Evolutionary conservation across 768 basidiomycete species (phyloP), one percentile per base, ranked within the genome.

Genomic region (Suillus americanus): DNA sequence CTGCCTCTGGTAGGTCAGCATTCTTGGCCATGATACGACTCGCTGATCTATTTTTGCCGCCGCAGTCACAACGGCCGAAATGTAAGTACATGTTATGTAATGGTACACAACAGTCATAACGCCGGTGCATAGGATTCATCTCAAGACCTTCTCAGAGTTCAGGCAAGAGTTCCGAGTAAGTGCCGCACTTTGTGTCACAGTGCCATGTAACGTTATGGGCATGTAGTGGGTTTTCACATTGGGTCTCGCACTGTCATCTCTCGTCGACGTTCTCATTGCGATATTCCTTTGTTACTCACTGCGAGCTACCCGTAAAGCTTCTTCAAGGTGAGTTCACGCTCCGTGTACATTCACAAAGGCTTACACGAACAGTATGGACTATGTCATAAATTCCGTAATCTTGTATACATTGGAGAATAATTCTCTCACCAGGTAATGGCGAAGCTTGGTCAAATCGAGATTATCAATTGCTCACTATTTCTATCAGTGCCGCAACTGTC

Each of bases 341-440:
- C 3, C 35, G 2, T 23, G 28, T 12, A 40, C 9, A 20, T 3
- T 10, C 28, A 38, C 20, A 14, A 41, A 1, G 7, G 37, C 45
- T 30, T 56, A 18, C 40, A 62, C 0, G 8, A 23, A 33, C 63
- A 85, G 83, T 61, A 66, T 86, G 69, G 82, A 85, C 64, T 79
- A 79, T 9, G 66, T 86, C 30, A 76, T 86, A 28, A 79, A 85
- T 62, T 69, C 74, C 0, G 74, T 85, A 54, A 82, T 85, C 46
- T 66, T 83, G 1, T 86, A 86, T 65, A 81, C 84, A 0, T 80
- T 86, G 51, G 85, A 86, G 68, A 85, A 80, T 41, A 85, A 85
- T 62, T 71, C 81, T 9, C 64, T 86, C 37, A 86, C 85, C 35
- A 80, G 81, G 81, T 82, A 55, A 30, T 28, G 12, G 28, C 5